These are phyloP conservation scores for Spizellomyces sp. DNA, from an alignment of 192 early-diverging fungal genomes.

Conservation along the genomic window DNA sequence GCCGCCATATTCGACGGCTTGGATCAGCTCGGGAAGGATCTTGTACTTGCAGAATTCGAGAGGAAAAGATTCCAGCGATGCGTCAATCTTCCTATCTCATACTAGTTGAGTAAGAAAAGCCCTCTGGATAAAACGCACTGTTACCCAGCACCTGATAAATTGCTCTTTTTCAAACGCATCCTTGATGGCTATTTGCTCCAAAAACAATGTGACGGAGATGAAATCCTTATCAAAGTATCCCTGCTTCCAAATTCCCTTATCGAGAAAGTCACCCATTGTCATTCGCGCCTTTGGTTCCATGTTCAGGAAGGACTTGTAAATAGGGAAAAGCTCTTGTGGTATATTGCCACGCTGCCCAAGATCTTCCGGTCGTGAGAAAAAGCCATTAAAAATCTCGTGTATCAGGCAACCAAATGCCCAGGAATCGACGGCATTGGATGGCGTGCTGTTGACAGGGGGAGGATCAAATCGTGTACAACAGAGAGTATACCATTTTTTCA, in stretches of 20 bases:
- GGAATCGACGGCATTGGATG: constrained; percentile 67
- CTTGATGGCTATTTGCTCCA: constrained; percentile 93
- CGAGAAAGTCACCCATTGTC: constrained; percentile 70
- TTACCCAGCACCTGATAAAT: constrained; percentile 54
- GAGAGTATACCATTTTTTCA: no score
- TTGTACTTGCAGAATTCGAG: constrained; percentile 86
- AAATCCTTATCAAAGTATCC: constrained; percentile 86
- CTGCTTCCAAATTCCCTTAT: constrained; percentile 55
- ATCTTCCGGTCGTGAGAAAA: constrained; percentile 34
- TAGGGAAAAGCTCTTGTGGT: constrained; percentile 22
- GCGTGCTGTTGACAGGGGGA: constrained; percentile 26
- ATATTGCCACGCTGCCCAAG: constrained; percentile 28
- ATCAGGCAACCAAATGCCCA: constrained; percentile 84
- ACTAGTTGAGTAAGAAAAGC: neutral
- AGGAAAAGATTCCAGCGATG: constrained; percentile 76
- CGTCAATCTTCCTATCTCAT: constrained; percentile 65
- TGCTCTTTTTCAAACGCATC: constrained; percentile 81
- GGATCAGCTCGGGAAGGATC: constrained; percentile 88
- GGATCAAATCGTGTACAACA: neutral
- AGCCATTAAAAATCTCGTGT: constrained; percentile 79
- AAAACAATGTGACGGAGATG: constrained; percentile 76
- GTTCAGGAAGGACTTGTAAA: constrained; percentile 64
- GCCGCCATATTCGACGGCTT: constrained; percentile 57
- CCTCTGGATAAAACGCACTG: neutral
- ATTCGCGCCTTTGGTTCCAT: constrained; percentile 65